Conservation (phyloP, 192 early-diverging fungal species). For the Linnemannia exigua region DNA sequence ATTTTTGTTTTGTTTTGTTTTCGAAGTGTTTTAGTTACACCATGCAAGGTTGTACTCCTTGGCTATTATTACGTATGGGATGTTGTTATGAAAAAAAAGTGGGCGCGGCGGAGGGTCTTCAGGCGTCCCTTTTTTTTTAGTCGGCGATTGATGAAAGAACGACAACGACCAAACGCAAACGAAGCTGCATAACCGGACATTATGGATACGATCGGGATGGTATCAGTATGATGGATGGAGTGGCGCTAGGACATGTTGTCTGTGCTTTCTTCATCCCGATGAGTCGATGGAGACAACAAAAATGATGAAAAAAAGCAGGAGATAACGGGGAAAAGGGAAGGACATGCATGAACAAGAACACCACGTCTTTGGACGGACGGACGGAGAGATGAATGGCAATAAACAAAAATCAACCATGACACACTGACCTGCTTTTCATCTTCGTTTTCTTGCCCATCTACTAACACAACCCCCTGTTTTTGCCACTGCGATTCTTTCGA, state of each 20-base stretch:
- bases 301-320: not conserved
- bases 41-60: not conserved
- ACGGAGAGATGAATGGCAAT: not conserved
- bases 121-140: no score
- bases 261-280: not conserved
- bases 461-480: not conserved
- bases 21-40: conserved; percentile 54
- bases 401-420: not conserved
- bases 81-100: not conserved
- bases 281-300: not conserved
- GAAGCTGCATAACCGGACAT: not conserved
- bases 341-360: not conserved
- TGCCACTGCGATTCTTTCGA: not conserved
- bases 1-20: conserved; percentile 58
- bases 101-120: no score
- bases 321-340: not conserved
- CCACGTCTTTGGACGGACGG: no score
- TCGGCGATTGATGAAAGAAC: not conserved
- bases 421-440: not conserved
- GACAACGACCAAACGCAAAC: not conserved
- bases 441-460: not conserved
- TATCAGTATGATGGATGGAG: not conserved
- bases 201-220: not conserved
- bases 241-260: not conserved
- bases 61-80: not conserved